Evolutionary conservation across 164 flowering plant genomes (phyloP).

Genomic region (Vitis labrusca): DNA sequence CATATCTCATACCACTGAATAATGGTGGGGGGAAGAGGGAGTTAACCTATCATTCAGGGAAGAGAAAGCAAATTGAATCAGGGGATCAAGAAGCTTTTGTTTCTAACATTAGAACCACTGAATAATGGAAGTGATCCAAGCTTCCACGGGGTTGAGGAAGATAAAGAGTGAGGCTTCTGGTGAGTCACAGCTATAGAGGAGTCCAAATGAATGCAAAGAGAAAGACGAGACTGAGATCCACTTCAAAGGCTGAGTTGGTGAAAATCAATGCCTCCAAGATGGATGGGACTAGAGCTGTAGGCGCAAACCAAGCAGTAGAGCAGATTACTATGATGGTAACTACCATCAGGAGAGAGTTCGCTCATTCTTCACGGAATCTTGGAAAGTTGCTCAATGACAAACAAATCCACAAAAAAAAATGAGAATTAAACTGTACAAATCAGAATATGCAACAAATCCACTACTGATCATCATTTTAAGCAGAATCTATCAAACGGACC

Average conservation of each 20-base stretch:
- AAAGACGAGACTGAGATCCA: slow-evolving; percentile 19
- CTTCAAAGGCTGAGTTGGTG: slow-evolving; percentile 12
- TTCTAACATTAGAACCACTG: slow-evolving; percentile 8
- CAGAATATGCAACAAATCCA: too few species aligned
- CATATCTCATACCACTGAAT: slow-evolving; percentile 3
- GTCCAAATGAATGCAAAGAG: slow-evolving; percentile 15
- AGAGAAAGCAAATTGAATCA: slow-evolving; percentile 22
- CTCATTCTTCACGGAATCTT: slow-evolving; percentile 11
- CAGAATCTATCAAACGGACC: too few species aligned
- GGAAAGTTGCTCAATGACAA: neutral
- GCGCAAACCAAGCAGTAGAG: slow-evolving; percentile 10
- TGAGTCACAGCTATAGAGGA: slow-evolving; percentile 66
- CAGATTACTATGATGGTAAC: slow-evolving; percentile 1
- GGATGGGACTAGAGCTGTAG: slow-evolving; percentile 9
- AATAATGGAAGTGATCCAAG: slow-evolving; percentile 14
- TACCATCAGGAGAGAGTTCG: slow-evolving; percentile 10
- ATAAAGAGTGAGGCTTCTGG: slow-evolving; percentile 21
- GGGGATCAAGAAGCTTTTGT: slow-evolving; percentile 17
- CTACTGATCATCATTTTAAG: too few species aligned
- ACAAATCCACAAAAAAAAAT: too few species aligned
- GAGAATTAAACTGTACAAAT: too few species aligned
- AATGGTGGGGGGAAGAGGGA: slow-evolving; percentile 44
- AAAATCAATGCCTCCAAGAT: slow-evolving; percentile 9
- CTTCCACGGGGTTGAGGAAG: slow-evolving; percentile 14
- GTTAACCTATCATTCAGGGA: slow-evolving; percentile 16